Base-by-base conservation (phyloP, 768 basidiomycete species). In the Hypsizygus marmoreus region DNA sequence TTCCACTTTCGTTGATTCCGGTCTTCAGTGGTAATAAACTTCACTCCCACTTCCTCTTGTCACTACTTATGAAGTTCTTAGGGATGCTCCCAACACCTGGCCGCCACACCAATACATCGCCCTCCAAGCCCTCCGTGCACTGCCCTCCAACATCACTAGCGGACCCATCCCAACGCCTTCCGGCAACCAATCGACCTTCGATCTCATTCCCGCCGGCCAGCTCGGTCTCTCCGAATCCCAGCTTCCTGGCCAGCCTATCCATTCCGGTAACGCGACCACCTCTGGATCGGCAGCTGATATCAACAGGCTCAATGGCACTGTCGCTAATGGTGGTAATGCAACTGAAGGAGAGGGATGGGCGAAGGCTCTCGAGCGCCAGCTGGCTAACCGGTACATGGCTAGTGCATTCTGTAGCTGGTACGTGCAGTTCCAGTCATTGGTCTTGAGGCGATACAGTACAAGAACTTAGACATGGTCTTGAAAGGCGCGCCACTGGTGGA, bases 31-130 rank as follows among this genome's bases (percentile, higher is more conserved):
- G 91, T 84, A 47, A 29, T 16, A 33, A n/a, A 17, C n/a, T 29
- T 23, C 14, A 16, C n/a, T 20, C 2, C 35, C 10, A 39, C 17
- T 44, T 14, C 11, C 41, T 22, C 19, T 33, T 32, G 1, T 29
- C 37, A 20, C 23, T 12, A 19, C 17, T 22, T 4, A 22, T 19
- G 12, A 28, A 4, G 6, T 28, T 5, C 25, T 13, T 40, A 87
- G 85, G 88, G 88, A 91, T 58, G 79, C 85, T 19, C 91, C 92
- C n/a, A 93, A 93, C 57, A 65, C 85, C 1, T 97, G 91, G 92
- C 89, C 90, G 13, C 86, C 88, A 7, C 87, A 91, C 56, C 87
- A 88, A 51, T 85, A 91, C 63, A 88, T 95, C 51, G 68, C 80
- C 19, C 76, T 95, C 34, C 73, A 85, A 45, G 92, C 93, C 0